Conservation (phyloP, 768 basidiomycete species). For the Coprinopsis cinerea region DNA sequence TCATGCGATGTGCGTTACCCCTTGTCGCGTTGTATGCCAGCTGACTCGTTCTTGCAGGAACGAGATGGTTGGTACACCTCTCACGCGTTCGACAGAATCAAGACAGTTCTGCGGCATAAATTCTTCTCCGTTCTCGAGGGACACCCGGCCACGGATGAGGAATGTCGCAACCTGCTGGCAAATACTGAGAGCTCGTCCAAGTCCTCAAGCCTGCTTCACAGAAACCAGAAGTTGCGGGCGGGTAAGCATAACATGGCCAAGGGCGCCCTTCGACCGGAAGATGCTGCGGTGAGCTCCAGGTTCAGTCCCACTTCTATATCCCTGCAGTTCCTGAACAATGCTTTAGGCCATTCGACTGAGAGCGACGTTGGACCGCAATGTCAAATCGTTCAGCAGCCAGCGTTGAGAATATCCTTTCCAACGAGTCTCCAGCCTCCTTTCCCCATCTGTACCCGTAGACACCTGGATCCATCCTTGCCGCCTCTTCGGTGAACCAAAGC, state of each 20-base stretch:
- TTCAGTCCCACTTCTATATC: not conserved
- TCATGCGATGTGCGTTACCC: constrained; percentile 59
- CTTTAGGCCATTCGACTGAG: constrained; percentile 72
- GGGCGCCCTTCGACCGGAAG: constrained; percentile 74
- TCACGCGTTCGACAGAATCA: constrained; percentile 76
- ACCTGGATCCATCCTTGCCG: not conserved
- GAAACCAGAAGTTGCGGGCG: constrained; percentile 49
- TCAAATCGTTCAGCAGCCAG: constrained; percentile 13
- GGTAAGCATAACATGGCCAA: constrained; percentile 90
- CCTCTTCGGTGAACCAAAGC: too few species aligned
- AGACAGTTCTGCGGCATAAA: constrained; percentile 78
- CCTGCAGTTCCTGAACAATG: not conserved
- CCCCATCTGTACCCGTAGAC: not conserved
- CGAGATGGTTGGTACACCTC: constrained; percentile 87
- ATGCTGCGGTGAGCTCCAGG: constrained; percentile 60
- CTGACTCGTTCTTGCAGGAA: constrained; percentile 57
- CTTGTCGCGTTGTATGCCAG: too few species aligned
- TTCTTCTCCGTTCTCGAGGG: constrained; percentile 76
- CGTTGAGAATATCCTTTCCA: not conserved
- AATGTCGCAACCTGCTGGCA: constrained; percentile 60
- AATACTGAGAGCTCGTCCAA: constrained; percentile 35
- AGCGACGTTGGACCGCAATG: constrained; percentile 55
- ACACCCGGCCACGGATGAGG: constrained; percentile 63
- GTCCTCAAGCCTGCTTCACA: constrained; percentile 27
- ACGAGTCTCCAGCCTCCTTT: too few species aligned